These are phyloP conservation scores for Plasmodium adleri DNA, from an alignment of 169 alveolate species.

Conservation along the genomic window DNA sequence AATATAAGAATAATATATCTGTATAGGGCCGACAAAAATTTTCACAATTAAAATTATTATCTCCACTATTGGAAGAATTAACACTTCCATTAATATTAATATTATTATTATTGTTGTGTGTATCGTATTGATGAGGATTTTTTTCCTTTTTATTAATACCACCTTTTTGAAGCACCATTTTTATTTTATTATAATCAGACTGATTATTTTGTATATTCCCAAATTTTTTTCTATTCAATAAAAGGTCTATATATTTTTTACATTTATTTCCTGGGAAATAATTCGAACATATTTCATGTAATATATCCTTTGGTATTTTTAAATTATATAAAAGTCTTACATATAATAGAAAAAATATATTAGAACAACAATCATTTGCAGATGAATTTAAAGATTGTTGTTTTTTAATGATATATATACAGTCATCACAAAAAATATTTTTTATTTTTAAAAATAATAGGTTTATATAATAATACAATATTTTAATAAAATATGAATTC, in stretches of 20 bases:
- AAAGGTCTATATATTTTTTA: conserved; percentile 15
- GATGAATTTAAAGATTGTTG: conserved; percentile 66
- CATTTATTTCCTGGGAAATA: conserved; percentile 73
- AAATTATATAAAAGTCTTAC: conserved; percentile 41
- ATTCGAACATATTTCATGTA: conserved; percentile 31
- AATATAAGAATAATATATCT: conserved; percentile 16
- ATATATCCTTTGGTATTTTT: conserved; percentile 37
- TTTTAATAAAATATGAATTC: conserved; percentile 71
- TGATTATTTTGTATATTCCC: background rate
- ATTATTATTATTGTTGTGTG: background rate
- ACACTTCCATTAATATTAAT: background rate
- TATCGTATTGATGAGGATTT: background rate
- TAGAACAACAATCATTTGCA: conserved; percentile 70
- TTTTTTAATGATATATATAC: conserved; percentile 70
- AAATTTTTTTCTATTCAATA: background rate
- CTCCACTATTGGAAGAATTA: background rate
- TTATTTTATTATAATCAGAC: no score
- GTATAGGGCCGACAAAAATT: no score
- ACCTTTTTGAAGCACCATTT: background rate
- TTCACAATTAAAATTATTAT: background rate
- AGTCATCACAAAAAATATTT: conserved; percentile 76
- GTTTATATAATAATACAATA: conserved; percentile 62
- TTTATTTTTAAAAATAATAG: conserved; percentile 60
- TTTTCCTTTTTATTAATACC: background rate
- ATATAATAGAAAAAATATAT: conserved; percentile 53